Evolutionary conservation across 164 flowering plant genomes (phyloP), one percentile per base, ranked within the genome.

Genomic region (Warburgia ugandensis): DNA sequence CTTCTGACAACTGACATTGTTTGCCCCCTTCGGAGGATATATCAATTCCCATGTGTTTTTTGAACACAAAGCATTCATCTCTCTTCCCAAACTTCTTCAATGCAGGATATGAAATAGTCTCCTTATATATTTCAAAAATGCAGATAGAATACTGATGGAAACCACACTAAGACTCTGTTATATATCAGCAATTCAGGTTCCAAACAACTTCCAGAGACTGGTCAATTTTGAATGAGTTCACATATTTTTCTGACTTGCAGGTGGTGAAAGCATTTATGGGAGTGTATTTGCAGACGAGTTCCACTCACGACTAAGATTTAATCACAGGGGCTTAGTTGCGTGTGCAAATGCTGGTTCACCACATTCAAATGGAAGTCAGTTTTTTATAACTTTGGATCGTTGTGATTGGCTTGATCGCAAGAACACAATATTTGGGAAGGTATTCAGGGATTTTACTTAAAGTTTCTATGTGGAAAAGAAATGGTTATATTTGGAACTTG

Each of bases 401-500:
- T 88, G 95, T 60, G 97, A 92, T 37, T 83, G 90, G 88, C 85
- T 92, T 70, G 87, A 92, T 61, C 38, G 51, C 57, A 85, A 88
- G 67, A 73, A 88, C 58, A 92, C 99, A 16, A 92, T 92, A 49
- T 92, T 88, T 53, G 99, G 99, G 26, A 92, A 92, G 88, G 99
- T 92, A 63, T 27, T 52, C 7, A 22, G 3, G 8, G n/a, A 46
- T 51, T 53, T 48, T 41, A 37, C 1, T 27, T 50, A 39, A 9
- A 30, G 45, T 22, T 16, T 16, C 10, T 17, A 4, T 11, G 17
- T 19, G 17, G 51, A 30, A 29, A 21, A 11, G 11, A 48, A 30
- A 29, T 31, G 11, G 12, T 16, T 17, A 10, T 2, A 56, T 58
- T 41, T 16, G 6, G 10, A 45, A 29, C 2, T 1, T 13, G 6